phyloP scores from a whole-genome alignment of 73 alveolate species.

The Paramecium octaurelia region DNA sequence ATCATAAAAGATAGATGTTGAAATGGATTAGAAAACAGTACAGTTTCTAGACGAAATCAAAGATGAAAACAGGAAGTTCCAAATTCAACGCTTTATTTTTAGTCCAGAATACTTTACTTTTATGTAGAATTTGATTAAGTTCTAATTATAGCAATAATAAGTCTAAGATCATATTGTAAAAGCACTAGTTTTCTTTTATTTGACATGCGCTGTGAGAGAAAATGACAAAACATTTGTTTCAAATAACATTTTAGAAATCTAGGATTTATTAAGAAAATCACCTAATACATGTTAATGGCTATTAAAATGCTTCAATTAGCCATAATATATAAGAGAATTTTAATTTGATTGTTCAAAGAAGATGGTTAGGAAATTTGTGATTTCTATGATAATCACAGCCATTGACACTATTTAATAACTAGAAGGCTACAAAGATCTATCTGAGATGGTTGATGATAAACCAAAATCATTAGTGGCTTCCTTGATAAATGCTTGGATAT shows the following conservation, averaged over 20 bases:
- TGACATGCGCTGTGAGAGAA: constrained; percentile 36
- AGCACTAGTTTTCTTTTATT: background rate
- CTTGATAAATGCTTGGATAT: background rate
- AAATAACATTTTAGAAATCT: background rate
- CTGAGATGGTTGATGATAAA: background rate
- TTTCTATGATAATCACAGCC: background rate
- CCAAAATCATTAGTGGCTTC: constrained; percentile 4
- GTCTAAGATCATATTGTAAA: background rate
- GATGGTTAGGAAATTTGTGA: constrained; percentile 7
- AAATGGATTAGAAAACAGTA: background rate
- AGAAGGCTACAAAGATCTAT: background rate
- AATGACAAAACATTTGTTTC: background rate
- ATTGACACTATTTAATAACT: background rate
- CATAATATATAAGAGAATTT: background rate
- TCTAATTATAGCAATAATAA: background rate
- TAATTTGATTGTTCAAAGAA: constrained; percentile 22
- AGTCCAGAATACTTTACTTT: constrained; percentile 70
- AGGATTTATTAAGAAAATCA: background rate
- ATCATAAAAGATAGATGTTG: background rate
- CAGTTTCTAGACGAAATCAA: constrained; percentile 35
- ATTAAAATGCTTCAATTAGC: background rate
- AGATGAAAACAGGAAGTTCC: constrained; percentile 77
- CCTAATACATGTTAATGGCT: background rate
- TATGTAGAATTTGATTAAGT: constrained; percentile 52
- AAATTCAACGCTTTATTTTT: constrained; percentile 73